Evolutionary conservation across 1,284 basidiomycete genomes (phyloP), one percentile per base, ranked within the genome.

Genomic region (Coniferiporia sulphurascens): DNA sequence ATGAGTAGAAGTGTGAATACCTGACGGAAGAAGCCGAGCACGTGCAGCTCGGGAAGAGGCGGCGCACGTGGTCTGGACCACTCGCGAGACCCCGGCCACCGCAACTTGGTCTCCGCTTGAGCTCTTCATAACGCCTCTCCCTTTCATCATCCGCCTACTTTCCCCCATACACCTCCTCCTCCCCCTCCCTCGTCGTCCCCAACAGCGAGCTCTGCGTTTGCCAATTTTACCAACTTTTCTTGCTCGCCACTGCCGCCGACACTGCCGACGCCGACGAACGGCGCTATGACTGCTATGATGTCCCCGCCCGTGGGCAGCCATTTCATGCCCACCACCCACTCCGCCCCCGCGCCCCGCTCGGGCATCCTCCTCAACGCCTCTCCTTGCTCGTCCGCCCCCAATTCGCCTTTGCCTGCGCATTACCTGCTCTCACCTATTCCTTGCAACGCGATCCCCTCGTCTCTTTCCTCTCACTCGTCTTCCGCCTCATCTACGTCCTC

Each of bases 331-430:
- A 57, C 34, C 55, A 49, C 50, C 43, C 35, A 22, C 15, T 41
- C 51, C 1, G 17, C 38, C 3, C 38, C 38, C 38, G 38, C 55
- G 22, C 55, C 41, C 17, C 58, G 58, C 43, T 22, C 44, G n/a
- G 59, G 59, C 41, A 61, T 61, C 41, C 50, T 61, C 32, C 59
- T 61, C 59, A 61, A 61, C 55, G 59, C 55, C 12, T 61, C 59
- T 4, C 59, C 60, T 19, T 55, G 50, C 21, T 58, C 51, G 8
- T 62, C 60, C 10, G 60, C 52, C 13, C 56, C 60, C 36, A 58
- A 46, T 35, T 62, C 60, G 5, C 60, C 60, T 7, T 52, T 48
- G 45, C 56, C 56, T 21, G 34, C 56, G 4, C 43, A 49, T 27
- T 58, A 45, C 36, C 56, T 41, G 9, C 48, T 56, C 21, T 17